Evolutionary conservation across 768 basidiomycete species (phyloP), one percentile per base, ranked within the genome.

Genomic region (Ramaria rubella): DNA sequence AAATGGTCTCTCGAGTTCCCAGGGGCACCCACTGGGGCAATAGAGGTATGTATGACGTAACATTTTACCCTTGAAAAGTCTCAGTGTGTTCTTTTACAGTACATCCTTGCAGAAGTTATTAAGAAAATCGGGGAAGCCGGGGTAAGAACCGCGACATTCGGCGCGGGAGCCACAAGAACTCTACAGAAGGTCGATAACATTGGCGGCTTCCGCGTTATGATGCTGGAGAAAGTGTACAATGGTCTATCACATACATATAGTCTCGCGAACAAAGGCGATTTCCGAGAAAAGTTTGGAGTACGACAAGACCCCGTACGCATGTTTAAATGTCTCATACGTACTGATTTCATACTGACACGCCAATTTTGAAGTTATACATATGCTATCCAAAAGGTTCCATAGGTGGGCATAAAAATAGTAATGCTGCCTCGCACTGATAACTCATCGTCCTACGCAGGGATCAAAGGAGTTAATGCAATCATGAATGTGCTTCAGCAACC

Each of bases 1-100:
- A 77, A 77, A 59, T 76, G 74, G 73, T 69, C 73, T 14, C 66
- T 75, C 44, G 72, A 73, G 53, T 76, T 76, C 68, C 75, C 76
- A 14, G 67, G 63, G 12, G 72, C 76, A 4, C 72, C 74, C 19
- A 62, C 67, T 21, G 76, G 75, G 29, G 68, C 72, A 9, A 73
- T 72, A 62, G 68, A 69, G 30, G 59, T 54, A 23, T n/a, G n/a
- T n/a, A n/a, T 60, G n/a, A 24, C 29, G 17, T 49, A 19, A n/a
- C 33, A 9, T n/a, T n/a, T n/a, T 2, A 40, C 30, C 29, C n/a
- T 3, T 51, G n/a, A n/a, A n/a, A n/a, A n/a, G n/a, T n/a, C n/a
- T n/a, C n/a, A n/a, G n/a, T n/a, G 0, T 49, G 23, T 23, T 6
- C 19, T 49, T 40, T 44, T 15, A 26, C 19, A 42, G 65, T 68